Base-by-base conservation (phyloP, 768 basidiomycete species). In the Rhodocollybia butyracea region DNA sequence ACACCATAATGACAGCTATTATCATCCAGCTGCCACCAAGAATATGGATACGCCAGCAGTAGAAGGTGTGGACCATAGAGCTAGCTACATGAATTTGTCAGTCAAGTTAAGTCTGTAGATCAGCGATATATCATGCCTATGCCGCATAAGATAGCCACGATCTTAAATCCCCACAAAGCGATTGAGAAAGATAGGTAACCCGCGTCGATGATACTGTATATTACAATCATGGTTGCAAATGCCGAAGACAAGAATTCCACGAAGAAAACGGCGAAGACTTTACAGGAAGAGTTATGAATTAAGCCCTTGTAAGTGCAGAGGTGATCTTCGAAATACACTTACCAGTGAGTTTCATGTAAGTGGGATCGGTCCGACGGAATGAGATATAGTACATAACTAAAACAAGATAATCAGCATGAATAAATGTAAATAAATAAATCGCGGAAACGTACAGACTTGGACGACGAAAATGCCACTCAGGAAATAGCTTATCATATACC, bases 21-120 rank as follows among this genome's bases (percentile, higher is more conserved):
- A 53, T 40, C 5, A 26, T 19, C 39, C 40, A 41, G 13, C 30
- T 26, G 15, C 51, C 39, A 5, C 59, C 59, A 7, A 66, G 54
- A 30, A 60, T 53, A 52, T 58, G 60, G 5, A 64, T 66, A 32
- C 64, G 60, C 64, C 64, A 66, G 29, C 58, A 63, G 36, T 62
- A 66, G 47, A 66, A 66, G 15, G 4, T 11, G 17, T 38, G 48
- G 5, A 50, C 12, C 57, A 21, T 39, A 58, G 61, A 51, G 61
- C 55, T 38, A 55, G 26, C 51, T 41, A 15, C 11, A 26, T 17
- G 54, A 62, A 63, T 30, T 8, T 30, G 13, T 21, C 21, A 39
- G 42, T 26, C 13, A 30, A 39, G 46, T 30, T 8, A 6, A 43
- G 26, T 8, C 29, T 27, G 15, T 26, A 11, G 15, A 22, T 17